Percentiles rank a stretch among this genome's conserved stretches.
phyloP scores from a whole-genome alignment of 768 basidiomycete species.

The Rhizopogon vinicolor region DNA sequence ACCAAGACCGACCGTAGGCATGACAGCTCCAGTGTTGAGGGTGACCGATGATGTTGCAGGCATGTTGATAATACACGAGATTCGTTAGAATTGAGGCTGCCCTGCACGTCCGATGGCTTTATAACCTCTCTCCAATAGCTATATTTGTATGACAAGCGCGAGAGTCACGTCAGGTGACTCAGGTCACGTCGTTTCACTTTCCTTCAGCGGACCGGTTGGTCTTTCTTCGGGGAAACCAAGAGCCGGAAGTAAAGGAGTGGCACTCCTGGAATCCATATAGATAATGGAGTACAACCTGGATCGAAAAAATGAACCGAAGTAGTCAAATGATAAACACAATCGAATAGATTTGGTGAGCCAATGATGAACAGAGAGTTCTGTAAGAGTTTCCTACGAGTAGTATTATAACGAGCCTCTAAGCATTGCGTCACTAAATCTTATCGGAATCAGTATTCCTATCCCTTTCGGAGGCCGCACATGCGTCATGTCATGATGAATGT shows the following conservation, averaged over 20 bases:
- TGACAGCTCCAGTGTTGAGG: slow-evolving; percentile 73
- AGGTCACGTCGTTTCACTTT: neutral
- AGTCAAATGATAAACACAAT: neutral
- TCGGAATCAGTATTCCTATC: neutral
- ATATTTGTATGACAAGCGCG: slow-evolving; percentile 4
- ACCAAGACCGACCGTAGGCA: slow-evolving; percentile 74
- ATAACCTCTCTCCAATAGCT: neutral
- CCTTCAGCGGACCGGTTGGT: neutral
- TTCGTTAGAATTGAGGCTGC: neutral
- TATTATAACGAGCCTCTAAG: neutral
- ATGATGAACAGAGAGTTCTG: neutral
- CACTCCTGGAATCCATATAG: too few relatives aligned
- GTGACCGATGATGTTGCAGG: slow-evolving; percentile 45
- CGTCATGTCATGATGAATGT: neutral
- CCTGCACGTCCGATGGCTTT: neutral
- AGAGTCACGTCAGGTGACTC: neutral
- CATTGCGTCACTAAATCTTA: neutral
- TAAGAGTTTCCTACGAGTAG: neutral
- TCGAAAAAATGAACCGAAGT: neutral
- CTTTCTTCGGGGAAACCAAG: too few relatives aligned
- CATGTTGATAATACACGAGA: slow-evolving; percentile 30
- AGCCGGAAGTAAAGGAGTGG: too few relatives aligned
- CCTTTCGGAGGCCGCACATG: neutral
- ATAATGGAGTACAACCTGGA: too few relatives aligned
- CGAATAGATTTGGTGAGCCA: neutral